A percentile compares a stretch with the other conserved stretches of the same genome.
phyloP scores from a whole-genome alignment of 768 basidiomycete species.

The Boletus pseudo-olivaceus region DNA sequence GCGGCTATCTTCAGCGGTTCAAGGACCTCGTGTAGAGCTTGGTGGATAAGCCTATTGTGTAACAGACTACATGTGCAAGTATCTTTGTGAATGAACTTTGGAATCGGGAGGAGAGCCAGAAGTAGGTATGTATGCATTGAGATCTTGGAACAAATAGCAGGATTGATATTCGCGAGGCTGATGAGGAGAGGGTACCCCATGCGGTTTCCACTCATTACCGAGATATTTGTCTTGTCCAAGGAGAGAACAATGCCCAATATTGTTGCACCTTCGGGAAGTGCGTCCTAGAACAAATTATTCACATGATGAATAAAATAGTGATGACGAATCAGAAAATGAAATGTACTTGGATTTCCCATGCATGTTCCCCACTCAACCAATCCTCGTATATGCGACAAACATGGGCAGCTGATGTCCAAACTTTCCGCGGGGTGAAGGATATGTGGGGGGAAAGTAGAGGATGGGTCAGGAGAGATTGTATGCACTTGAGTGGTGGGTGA shows the following conservation, averaged over 20 bases:
- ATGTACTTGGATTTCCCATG: constrained; percentile 21
- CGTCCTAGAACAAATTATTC: background rate
- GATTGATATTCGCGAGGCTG: background rate
- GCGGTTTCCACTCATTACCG: background rate
- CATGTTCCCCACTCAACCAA: constrained; percentile 7
- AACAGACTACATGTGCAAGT: constrained; percentile 1
- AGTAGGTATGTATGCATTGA: background rate
- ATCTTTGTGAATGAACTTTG: background rate
- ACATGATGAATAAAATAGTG: too few relatives aligned
- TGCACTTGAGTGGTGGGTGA: too few relatives aligned
- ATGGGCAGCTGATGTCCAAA: too few relatives aligned
- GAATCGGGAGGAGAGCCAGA: background rate
- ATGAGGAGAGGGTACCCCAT: background rate
- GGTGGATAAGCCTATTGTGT: constrained; percentile 17
- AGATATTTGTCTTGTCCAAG: background rate
- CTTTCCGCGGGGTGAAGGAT: too few relatives aligned
- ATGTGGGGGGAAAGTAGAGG: too few relatives aligned
- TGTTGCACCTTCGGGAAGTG: background rate
- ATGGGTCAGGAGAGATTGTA: too few relatives aligned
- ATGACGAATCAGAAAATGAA: too few relatives aligned
- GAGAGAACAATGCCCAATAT: background rate
- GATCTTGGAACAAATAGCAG: background rate
- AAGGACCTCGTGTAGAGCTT: constrained; percentile 30
- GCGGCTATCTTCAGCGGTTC: constrained; percentile 31
- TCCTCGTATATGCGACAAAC: constrained; percentile 7